Conservation (phyloP, 2,329 filamentous ascomycete genomes). For the Dactylellina cionopaga region DNA sequence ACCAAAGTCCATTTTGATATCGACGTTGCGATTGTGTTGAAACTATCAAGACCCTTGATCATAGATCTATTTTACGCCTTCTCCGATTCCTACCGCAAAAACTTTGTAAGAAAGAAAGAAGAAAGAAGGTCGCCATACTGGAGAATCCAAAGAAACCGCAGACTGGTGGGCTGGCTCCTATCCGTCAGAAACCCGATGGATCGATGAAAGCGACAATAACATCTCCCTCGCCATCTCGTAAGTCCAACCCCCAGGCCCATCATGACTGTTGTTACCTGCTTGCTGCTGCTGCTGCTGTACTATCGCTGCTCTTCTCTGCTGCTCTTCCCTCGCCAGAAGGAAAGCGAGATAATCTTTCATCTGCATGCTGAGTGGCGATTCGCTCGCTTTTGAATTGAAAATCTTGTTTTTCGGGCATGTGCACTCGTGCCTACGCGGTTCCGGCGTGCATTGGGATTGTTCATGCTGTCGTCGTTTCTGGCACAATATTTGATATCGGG, state of each 20-base stretch:
- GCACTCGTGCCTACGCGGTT: constrained; percentile 19
- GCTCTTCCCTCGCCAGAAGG: constrained; percentile 16
- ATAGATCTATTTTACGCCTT: not conserved
- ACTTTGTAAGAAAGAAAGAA: constrained; percentile 9
- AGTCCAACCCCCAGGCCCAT: constrained; percentile 38
- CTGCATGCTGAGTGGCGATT: constrained; percentile 51
- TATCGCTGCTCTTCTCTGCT: constrained; percentile 20
- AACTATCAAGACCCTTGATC: constrained; percentile 8
- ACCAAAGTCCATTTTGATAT: constrained; percentile 9
- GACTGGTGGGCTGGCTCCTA: constrained; percentile 50
- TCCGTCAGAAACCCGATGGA: constrained; percentile 52
- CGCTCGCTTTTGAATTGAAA: constrained; percentile 50
- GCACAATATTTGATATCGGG: constrained; percentile 23
- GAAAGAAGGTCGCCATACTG: constrained; percentile 50
- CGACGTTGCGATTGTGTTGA: constrained; percentile 30
- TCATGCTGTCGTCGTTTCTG: constrained; percentile 30
- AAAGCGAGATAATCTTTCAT: constrained; percentile 38
- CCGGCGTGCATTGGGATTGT: constrained; percentile 31
- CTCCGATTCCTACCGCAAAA: not conserved
- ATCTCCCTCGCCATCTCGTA: constrained; percentile 45
- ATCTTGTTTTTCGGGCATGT: constrained; percentile 37
- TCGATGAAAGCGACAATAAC: constrained; percentile 49
- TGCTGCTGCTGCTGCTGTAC: constrained; percentile 3
- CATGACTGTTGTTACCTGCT: constrained; percentile 16
- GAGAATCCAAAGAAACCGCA: constrained; percentile 50